Evolutionary conservation across 805 yeast genomes (phyloP), one percentile per base, ranked within the genome.

Genomic region (Candida takata): DNA sequence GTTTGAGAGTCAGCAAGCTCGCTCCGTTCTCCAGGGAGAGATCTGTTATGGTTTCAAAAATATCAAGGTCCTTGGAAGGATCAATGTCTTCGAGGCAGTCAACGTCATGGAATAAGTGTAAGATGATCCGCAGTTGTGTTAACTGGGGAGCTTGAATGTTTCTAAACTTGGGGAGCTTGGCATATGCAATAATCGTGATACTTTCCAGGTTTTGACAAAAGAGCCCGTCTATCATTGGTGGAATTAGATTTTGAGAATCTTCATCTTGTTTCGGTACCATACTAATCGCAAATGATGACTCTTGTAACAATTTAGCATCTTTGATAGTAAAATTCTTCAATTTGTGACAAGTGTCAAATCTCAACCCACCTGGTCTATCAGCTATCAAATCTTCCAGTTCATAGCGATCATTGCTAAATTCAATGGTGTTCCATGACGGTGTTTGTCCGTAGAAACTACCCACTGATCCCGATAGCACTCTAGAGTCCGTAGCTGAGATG

Each of bases 101-200:
- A 14, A 30, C 26, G 14, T 30, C 33, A 5, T 15, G 14, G 26
- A 30, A 30, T 13, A 15, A 13, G 18, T 23, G 18, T 9, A 30
- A 13, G 4, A 21, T 14, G 27, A 30, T 13, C 11, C 8, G 15
- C 19, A 30, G 8, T 6, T 15, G 13, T 15, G 16, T 15, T 6
- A 30, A 19, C 17, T 21, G 10, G 10, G 33, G 33, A 23, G 15
- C 19, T 13, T 21, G 4, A n/a, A 30, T 21, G 9, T 16, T 16
- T 10, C 18, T 14, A 14, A 30, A 21, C 19, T 30, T 30, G 11
- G 33, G 33, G 11, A 30, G 14, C n/a, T 21, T 30, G 27, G 33
- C 33, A 10, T 21, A 30, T 15, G 23, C 12, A 18, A 9, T 17
- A 14, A 28, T 9, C 10, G 30, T 17, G 16, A 16, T 8, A 6